Evolutionary conservation across 495 filamentous ascomycete genomes (phyloP).

Genomic region (Podospora australis): DNA sequence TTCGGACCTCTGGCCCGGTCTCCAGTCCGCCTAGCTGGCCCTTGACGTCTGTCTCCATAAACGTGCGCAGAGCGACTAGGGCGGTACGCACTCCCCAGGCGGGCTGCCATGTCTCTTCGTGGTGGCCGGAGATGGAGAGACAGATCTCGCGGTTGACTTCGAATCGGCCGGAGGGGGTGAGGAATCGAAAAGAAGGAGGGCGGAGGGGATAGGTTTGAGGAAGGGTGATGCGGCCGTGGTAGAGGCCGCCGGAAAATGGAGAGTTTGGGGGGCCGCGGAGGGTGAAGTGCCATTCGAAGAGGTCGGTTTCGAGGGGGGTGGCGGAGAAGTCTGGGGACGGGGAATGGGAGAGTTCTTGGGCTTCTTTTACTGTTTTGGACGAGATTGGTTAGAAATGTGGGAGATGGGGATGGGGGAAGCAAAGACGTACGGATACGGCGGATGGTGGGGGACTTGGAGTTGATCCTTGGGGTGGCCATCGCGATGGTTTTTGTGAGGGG

Average conservation of each 20-base stretch:
- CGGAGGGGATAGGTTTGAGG: conserved; percentile 83
- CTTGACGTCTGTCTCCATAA: conserved; percentile 67
- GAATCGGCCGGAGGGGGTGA: conserved; percentile 86
- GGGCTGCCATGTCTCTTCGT: conserved; percentile 97
- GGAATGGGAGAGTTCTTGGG: conserved; percentile 67
- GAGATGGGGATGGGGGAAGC: conserved; percentile 3
- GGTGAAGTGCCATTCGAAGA: conserved; percentile 99
- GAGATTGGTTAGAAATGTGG: conserved; percentile 3
- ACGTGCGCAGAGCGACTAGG: conserved; percentile 59
- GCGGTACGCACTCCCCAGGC: conserved; percentile 90
- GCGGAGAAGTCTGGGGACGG: conserved; percentile 81
- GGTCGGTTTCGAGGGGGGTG: conserved; percentile 72
- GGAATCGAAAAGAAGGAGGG: conserved; percentile 89
- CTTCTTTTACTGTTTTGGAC: conserved; percentile 61
- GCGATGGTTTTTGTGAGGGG: conserved; percentile 20
- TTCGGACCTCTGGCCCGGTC: conserved; percentile 53
- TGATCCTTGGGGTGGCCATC: conserved; percentile 46
- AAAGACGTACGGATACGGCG: conserved; percentile 59
- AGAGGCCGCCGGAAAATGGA: conserved; percentile 72
- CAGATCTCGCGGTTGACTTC: conserved; percentile 97
- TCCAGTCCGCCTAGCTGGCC: conserved; percentile 90
- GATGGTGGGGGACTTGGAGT: conserved; percentile 74
- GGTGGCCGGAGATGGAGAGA: conserved; percentile 84
- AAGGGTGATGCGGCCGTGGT: conserved; percentile 92
- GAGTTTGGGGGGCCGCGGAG: conserved; percentile 80